These are phyloP conservation scores for Termitomyces heimii DNA, from an alignment of 768 basidiomycete genomes.

Conservation along the genomic window DNA sequence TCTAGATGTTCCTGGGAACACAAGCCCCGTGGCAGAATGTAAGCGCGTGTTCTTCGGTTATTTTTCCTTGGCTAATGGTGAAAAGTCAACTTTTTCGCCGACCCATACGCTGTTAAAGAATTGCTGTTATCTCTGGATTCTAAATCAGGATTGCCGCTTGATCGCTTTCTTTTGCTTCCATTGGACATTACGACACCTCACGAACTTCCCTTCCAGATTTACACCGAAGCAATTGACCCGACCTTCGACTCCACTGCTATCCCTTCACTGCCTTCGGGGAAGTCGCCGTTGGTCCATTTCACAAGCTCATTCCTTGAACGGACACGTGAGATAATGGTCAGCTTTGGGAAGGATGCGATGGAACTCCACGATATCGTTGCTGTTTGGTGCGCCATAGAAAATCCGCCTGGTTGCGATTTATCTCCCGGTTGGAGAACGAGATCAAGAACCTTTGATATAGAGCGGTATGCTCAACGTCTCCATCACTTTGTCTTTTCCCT, in stretches of 20 bases:
- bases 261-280: conserved; percentile 42
- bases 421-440: conserved; percentile 51
- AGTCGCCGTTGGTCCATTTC: conserved; percentile 66
- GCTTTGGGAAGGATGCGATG: conserved; percentile 79
- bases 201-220: conserved; percentile 66
- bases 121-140: conserved; percentile 42
- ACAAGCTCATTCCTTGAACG: conserved; percentile 75
- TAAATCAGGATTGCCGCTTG: conserved; percentile 46
- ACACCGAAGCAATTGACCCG: conserved; percentile 55
- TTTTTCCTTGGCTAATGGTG: not conserved
- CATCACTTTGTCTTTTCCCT: not conserved
- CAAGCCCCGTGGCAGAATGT: conserved; percentile 81
- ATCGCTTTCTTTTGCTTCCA: conserved; percentile 65
- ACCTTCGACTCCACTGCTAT: conserved; percentile 40
- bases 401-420: conserved; percentile 43
- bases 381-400: conserved; percentile 80
- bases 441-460: conserved; percentile 57
- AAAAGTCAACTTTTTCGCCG: conserved; percentile 81
- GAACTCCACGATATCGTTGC: conserved; percentile 89
- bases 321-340: conserved; percentile 69
- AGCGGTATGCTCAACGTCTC: conserved; percentile 41
- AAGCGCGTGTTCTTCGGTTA: conserved; percentile 19
- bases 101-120: conserved; percentile 77
- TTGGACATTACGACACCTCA: conserved; percentile 83
- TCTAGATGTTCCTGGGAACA: conserved; percentile 87